Evolutionary conservation across 139 green algal genomes (phyloP).

Genomic region (Chlorella sp.): DNA sequence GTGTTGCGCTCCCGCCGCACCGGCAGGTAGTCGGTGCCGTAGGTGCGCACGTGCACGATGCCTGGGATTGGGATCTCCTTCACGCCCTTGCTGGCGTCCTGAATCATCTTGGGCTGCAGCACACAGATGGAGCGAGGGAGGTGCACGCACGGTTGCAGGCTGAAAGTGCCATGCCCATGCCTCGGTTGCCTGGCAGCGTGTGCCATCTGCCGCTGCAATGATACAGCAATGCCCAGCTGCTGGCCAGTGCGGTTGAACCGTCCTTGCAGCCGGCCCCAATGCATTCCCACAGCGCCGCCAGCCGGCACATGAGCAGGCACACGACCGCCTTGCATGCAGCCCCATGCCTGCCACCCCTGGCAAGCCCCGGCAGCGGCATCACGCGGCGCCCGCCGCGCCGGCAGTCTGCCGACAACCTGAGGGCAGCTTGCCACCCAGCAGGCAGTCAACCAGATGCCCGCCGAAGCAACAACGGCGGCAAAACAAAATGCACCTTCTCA

Average conservation of each 20-base stretch:
- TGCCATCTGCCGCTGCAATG: background rate
- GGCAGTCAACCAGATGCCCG: background rate
- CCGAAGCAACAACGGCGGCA: no score
- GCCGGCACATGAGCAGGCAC: no score
- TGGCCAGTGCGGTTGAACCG: no score
- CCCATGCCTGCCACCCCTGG: background rate
- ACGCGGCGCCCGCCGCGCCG: no score
- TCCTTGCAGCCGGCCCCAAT: no score
- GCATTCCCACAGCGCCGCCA: no score
- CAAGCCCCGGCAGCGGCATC: background rate
- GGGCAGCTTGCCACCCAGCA: background rate
- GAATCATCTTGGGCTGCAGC: conserved; percentile 51
- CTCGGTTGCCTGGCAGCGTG: no score
- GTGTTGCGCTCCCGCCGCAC: conserved; percentile 66
- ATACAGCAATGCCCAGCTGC: background rate
- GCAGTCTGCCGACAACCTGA: background rate
- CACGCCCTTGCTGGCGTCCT: conserved; percentile 34
- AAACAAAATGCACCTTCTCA: conserved; percentile 53
- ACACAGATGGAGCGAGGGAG: background rate
- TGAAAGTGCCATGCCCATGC: no score
- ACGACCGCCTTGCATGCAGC: no score
- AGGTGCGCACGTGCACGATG: conserved; percentile 64
- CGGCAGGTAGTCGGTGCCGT: conserved; percentile 83
- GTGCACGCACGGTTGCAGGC: no score
- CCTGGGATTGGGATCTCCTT: conserved; percentile 82